Evolutionary conservation across 2,329 filamentous ascomycete genomes (phyloP).

Genomic region (Arachnomyces sp.): DNA sequence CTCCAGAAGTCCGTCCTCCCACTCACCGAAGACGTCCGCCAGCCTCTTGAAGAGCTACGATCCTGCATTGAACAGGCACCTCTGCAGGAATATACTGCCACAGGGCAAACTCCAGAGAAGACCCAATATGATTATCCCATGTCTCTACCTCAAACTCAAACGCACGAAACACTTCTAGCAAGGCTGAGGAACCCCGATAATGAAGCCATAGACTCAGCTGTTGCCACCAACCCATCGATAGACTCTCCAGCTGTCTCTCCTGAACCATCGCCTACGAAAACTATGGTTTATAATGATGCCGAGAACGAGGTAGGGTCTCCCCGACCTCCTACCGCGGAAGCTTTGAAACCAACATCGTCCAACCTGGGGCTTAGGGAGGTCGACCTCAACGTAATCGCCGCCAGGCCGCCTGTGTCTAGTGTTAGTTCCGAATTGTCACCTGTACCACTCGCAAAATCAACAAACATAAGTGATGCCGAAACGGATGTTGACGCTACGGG

Average conservation of each 20-base stretch:
- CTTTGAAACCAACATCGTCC: constrained; percentile 23
- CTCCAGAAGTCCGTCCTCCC: constrained; percentile 56
- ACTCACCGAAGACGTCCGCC: constrained; percentile 53
- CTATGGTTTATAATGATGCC: constrained; percentile 46
- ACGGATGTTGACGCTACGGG: constrained; percentile 7
- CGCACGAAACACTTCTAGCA: constrained; percentile 51
- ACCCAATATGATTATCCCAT: constrained; percentile 72
- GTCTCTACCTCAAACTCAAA: constrained; percentile 66
- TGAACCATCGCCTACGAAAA: constrained; percentile 41
- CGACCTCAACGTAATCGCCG: constrained; percentile 40
- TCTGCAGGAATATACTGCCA: constrained; percentile 74
- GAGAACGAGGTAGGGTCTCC: constrained; percentile 31
- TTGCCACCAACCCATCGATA: constrained; percentile 18
- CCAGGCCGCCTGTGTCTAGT: constrained; percentile 18
- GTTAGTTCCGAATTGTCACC: too few species aligned
- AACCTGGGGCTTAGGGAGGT: constrained; percentile 44
- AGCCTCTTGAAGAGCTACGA: constrained; percentile 64
- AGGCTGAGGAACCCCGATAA: constrained; percentile 37
- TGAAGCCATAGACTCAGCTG: constrained; percentile 15
- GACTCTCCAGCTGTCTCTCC: constrained; percentile 20
- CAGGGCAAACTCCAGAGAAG: constrained; percentile 80
- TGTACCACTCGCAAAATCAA: too few species aligned
- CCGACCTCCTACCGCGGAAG: constrained; percentile 20
- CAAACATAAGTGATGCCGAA: too few species aligned
- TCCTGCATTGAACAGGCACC: constrained; percentile 56